These are phyloP conservation scores for Macadamia tetraphylla DNA, from an alignment of 164 flowering plant species.

Conservation along the genomic window DNA sequence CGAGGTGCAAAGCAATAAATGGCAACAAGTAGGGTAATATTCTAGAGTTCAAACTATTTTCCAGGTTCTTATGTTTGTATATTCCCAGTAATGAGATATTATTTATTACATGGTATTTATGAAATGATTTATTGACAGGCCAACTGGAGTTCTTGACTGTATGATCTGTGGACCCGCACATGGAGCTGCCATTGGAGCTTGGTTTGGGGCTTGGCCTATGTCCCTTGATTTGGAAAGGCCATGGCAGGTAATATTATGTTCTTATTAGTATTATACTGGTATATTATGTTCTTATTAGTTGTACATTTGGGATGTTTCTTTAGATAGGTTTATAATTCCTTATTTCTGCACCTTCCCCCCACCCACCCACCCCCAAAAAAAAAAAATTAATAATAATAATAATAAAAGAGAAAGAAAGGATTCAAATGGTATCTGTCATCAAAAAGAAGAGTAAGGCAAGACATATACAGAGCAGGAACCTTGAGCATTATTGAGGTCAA, in stretches of 20 bases:
- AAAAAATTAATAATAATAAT: too few species aligned
- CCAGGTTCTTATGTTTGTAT: neutral
- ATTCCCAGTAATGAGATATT: neutral
- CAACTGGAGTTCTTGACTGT: conserved; percentile 46
- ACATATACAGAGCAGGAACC: too few species aligned
- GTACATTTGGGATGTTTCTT: neutral
- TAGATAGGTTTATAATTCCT: neutral
- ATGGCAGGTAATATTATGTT: conserved; percentile 72
- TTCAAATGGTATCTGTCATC: too few species aligned
- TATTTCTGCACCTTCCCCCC: neutral
- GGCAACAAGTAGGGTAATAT: neutral
- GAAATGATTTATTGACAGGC: conserved; percentile 36
- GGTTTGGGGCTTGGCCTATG: conserved; percentile 99
- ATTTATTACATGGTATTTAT: conserved; percentile 1
- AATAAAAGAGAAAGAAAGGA: too few species aligned
- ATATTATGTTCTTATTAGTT: too few species aligned
- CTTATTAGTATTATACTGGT: neutral
- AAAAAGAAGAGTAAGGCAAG: too few species aligned
- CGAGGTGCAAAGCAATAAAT: neutral
- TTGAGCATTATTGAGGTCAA: too few species aligned
- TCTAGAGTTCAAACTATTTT: neutral
- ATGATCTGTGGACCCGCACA: conserved; percentile 80
- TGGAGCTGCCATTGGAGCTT: conserved; percentile 88
- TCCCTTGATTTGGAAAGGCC: conserved; percentile 99
- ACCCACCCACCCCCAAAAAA: too few species aligned